These are phyloP conservation scores for Rhodotorula kratochvilovae DNA, from an alignment of 768 basidiomycete genomes.

Conservation along the genomic window DNA sequence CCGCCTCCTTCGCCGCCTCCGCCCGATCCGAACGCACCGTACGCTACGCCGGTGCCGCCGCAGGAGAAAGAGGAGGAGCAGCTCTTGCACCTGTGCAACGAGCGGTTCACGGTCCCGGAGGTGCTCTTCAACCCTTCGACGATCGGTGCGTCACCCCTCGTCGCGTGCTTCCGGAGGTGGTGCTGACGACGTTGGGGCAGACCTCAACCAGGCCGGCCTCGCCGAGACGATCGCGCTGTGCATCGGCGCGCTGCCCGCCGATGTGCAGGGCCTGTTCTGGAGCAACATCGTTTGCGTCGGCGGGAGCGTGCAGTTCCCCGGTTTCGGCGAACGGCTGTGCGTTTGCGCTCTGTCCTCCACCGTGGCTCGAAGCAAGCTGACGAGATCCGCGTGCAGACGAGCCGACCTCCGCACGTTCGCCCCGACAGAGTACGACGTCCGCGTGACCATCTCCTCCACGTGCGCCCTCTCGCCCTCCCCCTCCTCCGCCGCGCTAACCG, in stretches of 20 bases:
- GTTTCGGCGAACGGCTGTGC: slow-evolving; percentile 72
- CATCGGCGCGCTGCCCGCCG: slow-evolving; percentile 69
- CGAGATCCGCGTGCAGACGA: slow-evolving; percentile 53
- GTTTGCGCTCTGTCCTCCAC: slow-evolving; percentile 42
- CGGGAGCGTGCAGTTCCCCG: slow-evolving; percentile 70
- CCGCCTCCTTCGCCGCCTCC: slow-evolving; percentile 16
- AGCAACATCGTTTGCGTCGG: slow-evolving; percentile 85
- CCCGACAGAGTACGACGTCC: slow-evolving; percentile 72
- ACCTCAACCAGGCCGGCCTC: slow-evolving; percentile 75
- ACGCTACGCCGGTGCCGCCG: slow-evolving; percentile 48
- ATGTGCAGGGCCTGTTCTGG: slow-evolving; percentile 92
- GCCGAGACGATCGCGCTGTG: slow-evolving; percentile 68
- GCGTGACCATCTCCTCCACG: slow-evolving; percentile 68
- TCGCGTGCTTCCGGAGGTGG: background rate
- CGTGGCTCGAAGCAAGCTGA: slow-evolving; percentile 38
- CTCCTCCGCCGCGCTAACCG: background rate
- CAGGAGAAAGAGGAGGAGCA: slow-evolving; percentile 46
- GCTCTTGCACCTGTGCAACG: slow-evolving; percentile 80
- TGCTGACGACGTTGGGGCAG: slow-evolving; percentile 47
- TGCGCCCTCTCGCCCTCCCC: slow-evolving; percentile 50
- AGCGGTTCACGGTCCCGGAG: slow-evolving; percentile 89
- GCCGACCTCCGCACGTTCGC: slow-evolving; percentile 72
- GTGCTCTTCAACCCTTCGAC: slow-evolving; percentile 83
- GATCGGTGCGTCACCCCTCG: slow-evolving; percentile 60
- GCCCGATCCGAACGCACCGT: background rate